Conservation (phyloP, 2,329 filamentous ascomycete species). For the Ascochyta viciae-villosae region DNA sequence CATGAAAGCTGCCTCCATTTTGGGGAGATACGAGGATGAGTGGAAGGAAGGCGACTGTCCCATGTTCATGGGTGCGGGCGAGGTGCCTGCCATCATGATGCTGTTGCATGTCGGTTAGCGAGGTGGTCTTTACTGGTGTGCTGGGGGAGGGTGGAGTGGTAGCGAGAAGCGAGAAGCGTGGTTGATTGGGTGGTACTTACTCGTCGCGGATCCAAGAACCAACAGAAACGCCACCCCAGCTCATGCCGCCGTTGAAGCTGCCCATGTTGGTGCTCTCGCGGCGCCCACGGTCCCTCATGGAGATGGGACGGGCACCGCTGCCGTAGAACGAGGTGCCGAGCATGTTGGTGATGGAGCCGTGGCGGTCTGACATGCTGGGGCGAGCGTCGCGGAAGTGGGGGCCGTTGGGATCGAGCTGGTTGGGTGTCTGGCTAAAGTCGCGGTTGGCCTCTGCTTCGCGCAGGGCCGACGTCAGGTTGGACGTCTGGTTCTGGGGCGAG, state of each 20-base stretch:
- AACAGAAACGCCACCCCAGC: slow-evolving; percentile 95
- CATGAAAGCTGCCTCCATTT: slow-evolving; percentile 97
- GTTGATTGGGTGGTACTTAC: slow-evolving; percentile 66
- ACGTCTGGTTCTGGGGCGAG: slow-evolving; percentile 67
- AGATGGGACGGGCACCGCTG: slow-evolving; percentile 66
- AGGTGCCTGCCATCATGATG: slow-evolving; percentile 94
- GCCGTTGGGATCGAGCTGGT: slow-evolving; percentile 49
- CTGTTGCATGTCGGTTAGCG: slow-evolving; percentile 57
- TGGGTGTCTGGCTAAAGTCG: slow-evolving; percentile 46
- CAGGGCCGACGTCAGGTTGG: slow-evolving; percentile 68
- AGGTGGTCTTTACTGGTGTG: slow-evolving; percentile 9
- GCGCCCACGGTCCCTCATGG: slow-evolving; percentile 63
- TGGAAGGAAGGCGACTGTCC: slow-evolving; percentile 94
- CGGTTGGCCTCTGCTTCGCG: slow-evolving; percentile 55
- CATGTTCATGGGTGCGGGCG: slow-evolving; percentile 73
- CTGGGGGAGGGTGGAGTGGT: neutral
- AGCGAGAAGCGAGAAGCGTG: neutral
- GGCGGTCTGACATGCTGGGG: slow-evolving; percentile 52
- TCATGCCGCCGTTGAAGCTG: slow-evolving; percentile 79
- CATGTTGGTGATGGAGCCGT: slow-evolving; percentile 62
- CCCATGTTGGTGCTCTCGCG: slow-evolving; percentile 67
- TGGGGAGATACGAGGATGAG: slow-evolving; percentile 94
- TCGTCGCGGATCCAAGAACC: slow-evolving; percentile 98
- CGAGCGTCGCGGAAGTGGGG: slow-evolving; percentile 42
- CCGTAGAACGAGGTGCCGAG: slow-evolving; percentile 60